Evolutionary conservation across 1,139 yeast species (phyloP), one percentile per base, ranked within the genome.

Genomic region (Pichia sp.): DNA sequence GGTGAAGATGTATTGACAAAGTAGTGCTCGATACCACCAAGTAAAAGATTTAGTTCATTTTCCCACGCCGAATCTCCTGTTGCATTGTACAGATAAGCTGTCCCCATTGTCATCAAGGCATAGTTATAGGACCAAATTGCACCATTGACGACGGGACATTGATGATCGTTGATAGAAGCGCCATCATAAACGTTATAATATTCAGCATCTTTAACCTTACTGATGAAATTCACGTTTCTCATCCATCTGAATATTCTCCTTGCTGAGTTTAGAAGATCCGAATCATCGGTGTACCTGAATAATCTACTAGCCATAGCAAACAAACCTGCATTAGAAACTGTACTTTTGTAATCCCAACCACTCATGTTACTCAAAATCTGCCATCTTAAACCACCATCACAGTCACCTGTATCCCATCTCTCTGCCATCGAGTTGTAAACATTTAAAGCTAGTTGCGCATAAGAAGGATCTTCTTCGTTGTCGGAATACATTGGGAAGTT

Each of bases 341-440:
- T 71, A 64, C 88, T 88, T 66, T 90, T 90, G 62, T 90, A 90
- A 64, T 85, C 85, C 64, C 88, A 90, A 53, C 97, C 97, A 8
- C 88, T 73, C 64, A 90, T 90, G 95, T 95, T 88, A 50, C 84
- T 77, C 69, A 85, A 87, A 60, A 90, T 90, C 67, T 90, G 97
- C 97, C 97, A 90, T 67, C 97, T 76, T 51, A 90, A 72, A 2
- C 97, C 97, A 49, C 97, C 97, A 44, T 73, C 75, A 65, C 97
- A 90, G 46, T 73, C 59, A 3, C 61, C 70, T 6, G 64, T 57
- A 59, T 90, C 97, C 97, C 97, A 90, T 63, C 97, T 75, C 36
- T 75, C 66, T 36, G 87, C 78, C 96, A 90, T 88, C 33, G 95
- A 82, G 62, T 88, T 87, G 69, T 85, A 90, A 26, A 86, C 84